Percentiles rank a stretch among this genome's conserved stretches.
Conservation (phyloP, 768 basidiomycete genomes). For the Auricularia cornea region DNA sequence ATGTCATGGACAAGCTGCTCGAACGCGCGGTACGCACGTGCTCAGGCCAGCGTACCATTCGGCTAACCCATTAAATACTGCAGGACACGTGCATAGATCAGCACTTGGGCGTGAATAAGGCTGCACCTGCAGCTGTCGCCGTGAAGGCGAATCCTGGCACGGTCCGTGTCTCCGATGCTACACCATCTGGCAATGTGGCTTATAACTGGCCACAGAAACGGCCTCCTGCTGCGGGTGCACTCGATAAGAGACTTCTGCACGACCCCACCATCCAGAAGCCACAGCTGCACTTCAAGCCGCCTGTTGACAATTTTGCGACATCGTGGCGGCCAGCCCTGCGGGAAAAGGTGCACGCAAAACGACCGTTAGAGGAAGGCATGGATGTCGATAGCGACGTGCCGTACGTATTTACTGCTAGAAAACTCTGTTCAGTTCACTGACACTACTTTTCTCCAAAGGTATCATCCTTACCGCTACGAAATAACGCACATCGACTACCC, state of each 20-base stretch:
- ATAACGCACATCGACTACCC: constrained; percentile 69
- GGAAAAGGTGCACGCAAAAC: constrained; percentile 66
- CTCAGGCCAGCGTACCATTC: too few species aligned
- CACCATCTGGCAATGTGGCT: background rate
- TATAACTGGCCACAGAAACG: constrained; percentile 1
- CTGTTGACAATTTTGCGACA: constrained; percentile 44
- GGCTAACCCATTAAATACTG: too few species aligned
- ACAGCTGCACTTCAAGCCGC: constrained; percentile 60
- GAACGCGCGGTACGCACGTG: constrained; percentile 63
- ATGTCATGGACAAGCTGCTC: constrained; percentile 73
- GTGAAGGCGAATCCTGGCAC: constrained; percentile 34
- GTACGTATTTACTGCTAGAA: background rate
- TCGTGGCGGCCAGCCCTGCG: constrained; percentile 63
- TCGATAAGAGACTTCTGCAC: constrained; percentile 3
- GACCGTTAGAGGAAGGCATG: constrained; percentile 16
- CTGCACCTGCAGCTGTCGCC: constrained; percentile 42
- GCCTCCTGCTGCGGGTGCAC: background rate
- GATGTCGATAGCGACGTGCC: constrained; percentile 15
- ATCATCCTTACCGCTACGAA: constrained; percentile 82
- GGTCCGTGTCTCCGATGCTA: constrained; percentile 18
- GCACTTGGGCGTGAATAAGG: constrained; percentile 59
- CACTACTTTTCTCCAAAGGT: background rate
- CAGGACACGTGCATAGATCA: constrained; percentile 85
- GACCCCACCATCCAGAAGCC: constrained; percentile 49
- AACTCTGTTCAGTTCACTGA: background rate